Percentiles rank a stretch among this genome's conserved stretches.
phyloP scores from a whole-genome alignment of 805 yeast species.

The Metschnikowia colocasiae region DNA sequence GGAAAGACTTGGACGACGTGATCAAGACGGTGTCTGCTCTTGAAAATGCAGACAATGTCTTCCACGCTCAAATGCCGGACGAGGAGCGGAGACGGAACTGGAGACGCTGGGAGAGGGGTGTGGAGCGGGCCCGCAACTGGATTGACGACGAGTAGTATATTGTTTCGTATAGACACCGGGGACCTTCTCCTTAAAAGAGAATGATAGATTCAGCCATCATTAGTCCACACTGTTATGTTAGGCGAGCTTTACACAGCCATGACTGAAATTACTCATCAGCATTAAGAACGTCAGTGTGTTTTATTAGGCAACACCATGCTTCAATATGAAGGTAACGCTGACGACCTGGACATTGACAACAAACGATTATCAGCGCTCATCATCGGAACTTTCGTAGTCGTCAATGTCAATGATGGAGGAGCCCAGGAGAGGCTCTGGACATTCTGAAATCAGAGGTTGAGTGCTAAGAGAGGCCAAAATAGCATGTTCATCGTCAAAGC shows the following conservation, averaged over 20 bases:
- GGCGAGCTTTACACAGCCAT: too few relatives aligned
- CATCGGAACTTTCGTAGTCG: slow-evolving; percentile 24
- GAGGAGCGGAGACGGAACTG: slow-evolving; percentile 59
- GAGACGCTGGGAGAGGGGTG: slow-evolving; percentile 82
- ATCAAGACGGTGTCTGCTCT: slow-evolving; percentile 36
- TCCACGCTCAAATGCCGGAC: slow-evolving; percentile 47
- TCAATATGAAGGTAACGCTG: too few relatives aligned
- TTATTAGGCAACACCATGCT: too few relatives aligned
- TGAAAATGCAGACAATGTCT: slow-evolving; percentile 25
- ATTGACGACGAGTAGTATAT: slow-evolving; percentile 36
- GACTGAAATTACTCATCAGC: too few relatives aligned
- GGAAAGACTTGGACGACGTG: slow-evolving; percentile 75
- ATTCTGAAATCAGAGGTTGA: not conserved
- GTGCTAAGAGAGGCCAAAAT: not conserved
- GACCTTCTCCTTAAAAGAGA: not conserved
- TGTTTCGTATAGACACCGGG: not conserved
- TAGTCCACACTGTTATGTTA: too few relatives aligned
- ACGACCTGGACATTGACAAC: too few relatives aligned
- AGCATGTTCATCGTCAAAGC: not conserved
- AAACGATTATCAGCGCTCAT: slow-evolving; percentile 3
- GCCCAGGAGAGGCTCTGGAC: not conserved
- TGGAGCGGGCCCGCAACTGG: slow-evolving; percentile 82
- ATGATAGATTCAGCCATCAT: not conserved
- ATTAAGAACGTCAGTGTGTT: too few relatives aligned
- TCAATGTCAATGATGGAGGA: slow-evolving; percentile 17